Evolutionary conservation across 2,329 filamentous ascomycete species (phyloP).

Genomic region (Pseudodiploospora longispora): DNA sequence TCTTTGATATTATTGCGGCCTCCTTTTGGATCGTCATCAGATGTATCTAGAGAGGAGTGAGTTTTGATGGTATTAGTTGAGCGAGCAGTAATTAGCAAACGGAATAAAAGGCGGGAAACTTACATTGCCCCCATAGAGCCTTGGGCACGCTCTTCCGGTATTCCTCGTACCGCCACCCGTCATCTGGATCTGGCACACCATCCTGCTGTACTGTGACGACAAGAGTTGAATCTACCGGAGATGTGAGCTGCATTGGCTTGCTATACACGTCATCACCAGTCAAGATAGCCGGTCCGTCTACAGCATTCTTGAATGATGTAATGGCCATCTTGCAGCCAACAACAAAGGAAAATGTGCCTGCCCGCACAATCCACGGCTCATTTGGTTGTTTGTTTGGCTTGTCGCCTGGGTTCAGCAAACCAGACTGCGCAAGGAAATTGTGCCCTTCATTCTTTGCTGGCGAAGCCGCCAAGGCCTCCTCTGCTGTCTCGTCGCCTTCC

Average conservation of each 20-base stretch:
- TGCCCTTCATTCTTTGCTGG: conserved; percentile 1
- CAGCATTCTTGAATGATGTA: background rate
- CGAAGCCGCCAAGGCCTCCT: background rate
- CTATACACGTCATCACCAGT: background rate
- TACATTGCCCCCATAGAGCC: conserved; percentile 7
- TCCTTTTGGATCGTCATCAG: background rate
- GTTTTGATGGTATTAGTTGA: background rate
- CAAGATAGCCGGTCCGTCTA: background rate
- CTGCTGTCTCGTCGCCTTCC: background rate
- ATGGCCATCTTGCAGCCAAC: conserved; percentile 5
- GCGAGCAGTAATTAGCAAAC: background rate
- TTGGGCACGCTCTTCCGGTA: conserved; percentile 1
- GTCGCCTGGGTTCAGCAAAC: background rate
- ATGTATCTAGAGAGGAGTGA: background rate
- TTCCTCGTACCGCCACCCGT: conserved; percentile 1
- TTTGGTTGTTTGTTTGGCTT: background rate
- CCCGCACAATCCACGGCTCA: conserved; percentile 2
- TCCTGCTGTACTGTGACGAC: conserved; percentile 3
- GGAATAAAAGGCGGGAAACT: background rate
- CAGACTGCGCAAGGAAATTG: conserved; percentile 1
- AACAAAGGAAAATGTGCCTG: background rate
- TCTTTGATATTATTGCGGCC: conserved; percentile 5
- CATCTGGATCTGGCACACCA: background rate
- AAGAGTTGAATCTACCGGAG: conserved; percentile 1
- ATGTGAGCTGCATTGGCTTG: background rate